Conservation (phyloP, 371 early-diverging fungal species). For the Catenaria anguillulae region DNA sequence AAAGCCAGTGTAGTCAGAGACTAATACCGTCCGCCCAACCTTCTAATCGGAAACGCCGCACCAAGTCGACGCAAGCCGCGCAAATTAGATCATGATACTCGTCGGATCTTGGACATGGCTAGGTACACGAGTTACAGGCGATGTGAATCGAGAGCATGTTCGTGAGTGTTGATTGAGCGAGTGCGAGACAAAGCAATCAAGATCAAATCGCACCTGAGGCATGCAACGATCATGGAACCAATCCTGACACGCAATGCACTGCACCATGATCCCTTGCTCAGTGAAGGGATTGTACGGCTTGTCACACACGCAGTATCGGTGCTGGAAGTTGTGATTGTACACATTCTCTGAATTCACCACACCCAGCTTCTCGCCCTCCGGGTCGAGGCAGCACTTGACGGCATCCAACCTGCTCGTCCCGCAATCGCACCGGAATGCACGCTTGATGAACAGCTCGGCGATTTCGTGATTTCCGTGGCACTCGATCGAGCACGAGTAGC, state of each 20-base stretch:
- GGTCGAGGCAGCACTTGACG: constrained; percentile 21
- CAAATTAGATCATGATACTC: constrained; percentile 68
- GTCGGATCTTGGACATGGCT: too few relatives aligned
- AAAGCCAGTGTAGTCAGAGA: too few relatives aligned
- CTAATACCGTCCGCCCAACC: too few relatives aligned
- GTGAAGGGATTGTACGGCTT: constrained; percentile 48
- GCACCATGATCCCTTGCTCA: constrained; percentile 61
- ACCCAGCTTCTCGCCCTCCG: constrained; percentile 20
- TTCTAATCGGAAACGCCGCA: constrained; percentile 13
- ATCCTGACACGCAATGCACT: constrained; percentile 71
- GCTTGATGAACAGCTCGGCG: constrained; percentile 65
- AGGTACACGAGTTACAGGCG: too few relatives aligned
- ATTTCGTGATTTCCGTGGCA: constrained; percentile 63
- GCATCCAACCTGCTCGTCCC: constrained; percentile 37
- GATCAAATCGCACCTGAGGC: constrained; percentile 29
- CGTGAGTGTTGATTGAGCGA: too few relatives aligned
- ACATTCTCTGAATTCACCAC: constrained; percentile 40
- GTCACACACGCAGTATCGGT: constrained; percentile 70
- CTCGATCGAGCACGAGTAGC: constrained; percentile 58
- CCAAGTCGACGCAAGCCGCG: constrained; percentile 44
- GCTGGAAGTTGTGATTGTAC: constrained; percentile 66
- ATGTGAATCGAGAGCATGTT: too few relatives aligned
- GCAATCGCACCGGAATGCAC: constrained; percentile 74
- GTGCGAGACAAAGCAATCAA: constrained; percentile 5
- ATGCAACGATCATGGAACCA: constrained; percentile 70